Conservation (phyloP, 768 basidiomycete species). For the Podaxis pistillaris region DNA sequence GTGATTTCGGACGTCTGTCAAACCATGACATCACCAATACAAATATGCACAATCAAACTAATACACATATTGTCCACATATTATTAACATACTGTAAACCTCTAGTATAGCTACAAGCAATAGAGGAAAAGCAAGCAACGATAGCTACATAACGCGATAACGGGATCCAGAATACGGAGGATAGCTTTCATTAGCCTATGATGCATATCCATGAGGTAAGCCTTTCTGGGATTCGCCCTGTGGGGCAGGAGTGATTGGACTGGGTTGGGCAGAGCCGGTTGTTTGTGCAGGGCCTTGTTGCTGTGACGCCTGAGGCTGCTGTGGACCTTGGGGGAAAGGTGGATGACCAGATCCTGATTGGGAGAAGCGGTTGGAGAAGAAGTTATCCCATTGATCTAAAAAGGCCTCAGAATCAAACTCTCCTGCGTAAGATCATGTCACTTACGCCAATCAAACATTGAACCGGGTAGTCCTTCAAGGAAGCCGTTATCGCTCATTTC, state of each 20-base stretch:
- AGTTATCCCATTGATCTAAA: conserved; percentile 79
- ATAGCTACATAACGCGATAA: conserved; percentile 6
- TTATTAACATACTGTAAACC: neutral
- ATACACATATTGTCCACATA: conserved; percentile 9
- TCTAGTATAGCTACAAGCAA: conserved; percentile 12
- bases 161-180: neutral
- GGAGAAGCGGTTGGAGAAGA: conserved; percentile 62
- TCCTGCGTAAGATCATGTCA: conserved; percentile 14
- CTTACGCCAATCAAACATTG: conserved; percentile 87
- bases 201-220: conserved; percentile 1
- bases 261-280: neutral
- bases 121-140: neutral
- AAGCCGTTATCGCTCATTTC: conserved; percentile 67
- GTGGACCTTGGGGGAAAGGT: conserved; percentile 16
- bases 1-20: neutral
- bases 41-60: conserved; percentile 8
- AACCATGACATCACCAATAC: conserved; percentile 9
- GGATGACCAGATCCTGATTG: conserved; percentile 12
- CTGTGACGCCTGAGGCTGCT: conserved; percentile 21
- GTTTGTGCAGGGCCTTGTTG: conserved; percentile 15
- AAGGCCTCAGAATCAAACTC: conserved; percentile 11
- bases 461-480: conserved; percentile 76
- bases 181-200: neutral
- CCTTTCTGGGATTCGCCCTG: neutral
- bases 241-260: conserved; percentile 2